Conservation (phyloP, 2,329 filamentous ascomycete genomes). For the Raffaelea arxii region DNA sequence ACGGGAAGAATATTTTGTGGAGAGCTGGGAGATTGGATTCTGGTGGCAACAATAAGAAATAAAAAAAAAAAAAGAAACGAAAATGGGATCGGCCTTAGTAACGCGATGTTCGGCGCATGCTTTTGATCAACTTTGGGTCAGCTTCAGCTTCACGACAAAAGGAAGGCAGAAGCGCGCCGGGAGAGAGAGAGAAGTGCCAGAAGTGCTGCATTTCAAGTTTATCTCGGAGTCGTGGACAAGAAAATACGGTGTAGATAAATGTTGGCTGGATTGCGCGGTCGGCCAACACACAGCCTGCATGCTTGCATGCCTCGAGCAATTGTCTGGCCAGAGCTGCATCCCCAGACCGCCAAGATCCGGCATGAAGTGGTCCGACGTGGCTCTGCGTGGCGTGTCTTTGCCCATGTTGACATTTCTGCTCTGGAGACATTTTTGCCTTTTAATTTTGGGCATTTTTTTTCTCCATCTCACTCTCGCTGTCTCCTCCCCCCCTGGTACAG, state of each 20-base stretch:
- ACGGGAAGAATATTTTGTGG: slow-evolving; percentile 1
- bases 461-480: not conserved
- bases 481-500: slow-evolving; percentile 1
- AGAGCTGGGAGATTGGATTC: not conserved
- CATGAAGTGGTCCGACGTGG: slow-evolving; percentile 8
- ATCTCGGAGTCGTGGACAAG: too few relatives aligned
- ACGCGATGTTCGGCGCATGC: not conserved
- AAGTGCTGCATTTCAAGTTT: too few relatives aligned
- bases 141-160: not conserved
- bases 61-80: slow-evolving; percentile 1
- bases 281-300: too few relatives aligned
- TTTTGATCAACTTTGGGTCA: too few relatives aligned
- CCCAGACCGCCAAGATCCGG: slow-evolving; percentile 1
- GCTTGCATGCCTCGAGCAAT: too few relatives aligned
- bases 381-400: slow-evolving; percentile 7
- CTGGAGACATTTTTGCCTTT: not conserved
- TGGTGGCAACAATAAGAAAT: not conserved
- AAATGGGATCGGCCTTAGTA: not conserved
- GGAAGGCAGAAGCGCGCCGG: too few relatives aligned
- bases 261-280: too few relatives aligned
- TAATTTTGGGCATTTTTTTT: not conserved
- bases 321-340: not conserved
- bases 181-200: too few relatives aligned
- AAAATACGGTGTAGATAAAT: too few relatives aligned
- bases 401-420: not conserved